Conservation (phyloP, 179 eudicot genomes). For the Corrigiola litoralis region DNA sequence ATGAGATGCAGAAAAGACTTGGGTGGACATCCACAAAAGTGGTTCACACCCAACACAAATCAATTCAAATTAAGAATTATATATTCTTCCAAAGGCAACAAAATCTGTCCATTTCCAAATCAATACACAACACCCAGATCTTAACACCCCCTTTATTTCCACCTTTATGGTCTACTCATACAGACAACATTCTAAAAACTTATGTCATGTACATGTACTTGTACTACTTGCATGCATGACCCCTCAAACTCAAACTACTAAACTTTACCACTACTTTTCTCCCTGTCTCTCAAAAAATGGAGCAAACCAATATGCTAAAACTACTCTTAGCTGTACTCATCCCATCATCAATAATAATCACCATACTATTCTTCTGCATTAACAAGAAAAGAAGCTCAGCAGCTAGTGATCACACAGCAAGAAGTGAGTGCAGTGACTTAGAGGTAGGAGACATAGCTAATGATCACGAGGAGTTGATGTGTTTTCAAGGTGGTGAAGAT, state of each 20-base stretch:
- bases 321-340: constrained; percentile 15
- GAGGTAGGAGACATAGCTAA: constrained; percentile 10
- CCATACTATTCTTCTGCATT: constrained; percentile 10
- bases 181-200: constrained; percentile 18
- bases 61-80: not conserved
- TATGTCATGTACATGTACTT: constrained; percentile 9
- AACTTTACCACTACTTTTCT: not conserved
- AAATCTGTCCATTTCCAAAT: constrained; percentile 16
- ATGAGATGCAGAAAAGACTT: constrained; percentile 1
- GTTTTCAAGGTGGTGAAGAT: constrained; percentile 69
- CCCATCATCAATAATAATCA: constrained; percentile 21
- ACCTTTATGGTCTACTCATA: constrained; percentile 29
- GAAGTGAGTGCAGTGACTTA: constrained; percentile 10
- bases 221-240: constrained; percentile 28
- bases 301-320: constrained; percentile 7
- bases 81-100: constrained; percentile 10
- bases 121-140: constrained; percentile 26
- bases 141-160: constrained; percentile 14
- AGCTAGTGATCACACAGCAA: not conserved
- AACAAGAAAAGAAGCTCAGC: constrained; percentile 5
- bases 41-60: not conserved
- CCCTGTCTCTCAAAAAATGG: constrained; percentile 15
- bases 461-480: constrained; percentile 48
- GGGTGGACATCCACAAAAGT: constrained; percentile 2
- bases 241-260: not conserved